Percentiles rank a stretch among this genome's conserved stretches.
These are phyloP conservation scores for Heliamphora pulchella DNA, from an alignment of 179 eudicot genomes.

Conservation along the genomic window DNA sequence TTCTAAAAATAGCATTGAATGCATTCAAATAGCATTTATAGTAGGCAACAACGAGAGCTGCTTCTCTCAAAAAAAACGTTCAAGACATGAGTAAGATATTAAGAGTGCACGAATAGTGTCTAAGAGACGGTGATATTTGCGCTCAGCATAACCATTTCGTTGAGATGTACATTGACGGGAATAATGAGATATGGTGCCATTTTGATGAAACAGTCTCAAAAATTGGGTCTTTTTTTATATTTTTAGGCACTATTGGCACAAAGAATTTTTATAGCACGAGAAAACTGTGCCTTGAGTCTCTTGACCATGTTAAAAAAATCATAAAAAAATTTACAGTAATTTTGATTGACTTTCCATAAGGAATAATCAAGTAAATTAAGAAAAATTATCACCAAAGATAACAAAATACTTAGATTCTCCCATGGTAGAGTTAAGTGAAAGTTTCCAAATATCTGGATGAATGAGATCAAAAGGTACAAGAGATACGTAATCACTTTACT, in stretches of 20 bases:
- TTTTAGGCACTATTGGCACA: background rate
- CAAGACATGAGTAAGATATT: no score
- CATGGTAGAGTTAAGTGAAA: background rate
- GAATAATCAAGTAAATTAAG: background rate
- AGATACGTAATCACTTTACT: background rate
- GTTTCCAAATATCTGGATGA: background rate
- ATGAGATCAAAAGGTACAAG: constrained; percentile 5
- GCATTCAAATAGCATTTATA: no score
- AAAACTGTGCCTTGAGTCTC: background rate
- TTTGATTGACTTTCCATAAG: background rate
- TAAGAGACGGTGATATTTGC: no score
- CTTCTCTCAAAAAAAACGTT: no score
- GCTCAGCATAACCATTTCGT: no score
- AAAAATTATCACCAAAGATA: background rate
- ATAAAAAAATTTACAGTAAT: background rate
- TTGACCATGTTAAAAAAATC: background rate
- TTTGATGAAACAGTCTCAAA: background rate
- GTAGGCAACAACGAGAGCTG: no score
- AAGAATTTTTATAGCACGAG: background rate
- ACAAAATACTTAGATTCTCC: background rate
- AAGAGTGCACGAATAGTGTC: no score
- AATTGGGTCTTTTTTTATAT: no score
- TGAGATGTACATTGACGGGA: no score
- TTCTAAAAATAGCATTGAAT: no score
- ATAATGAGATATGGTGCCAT: background rate